Conservation (phyloP, 306 rosid genomes). For the Pachyrhizus erosus region DNA sequence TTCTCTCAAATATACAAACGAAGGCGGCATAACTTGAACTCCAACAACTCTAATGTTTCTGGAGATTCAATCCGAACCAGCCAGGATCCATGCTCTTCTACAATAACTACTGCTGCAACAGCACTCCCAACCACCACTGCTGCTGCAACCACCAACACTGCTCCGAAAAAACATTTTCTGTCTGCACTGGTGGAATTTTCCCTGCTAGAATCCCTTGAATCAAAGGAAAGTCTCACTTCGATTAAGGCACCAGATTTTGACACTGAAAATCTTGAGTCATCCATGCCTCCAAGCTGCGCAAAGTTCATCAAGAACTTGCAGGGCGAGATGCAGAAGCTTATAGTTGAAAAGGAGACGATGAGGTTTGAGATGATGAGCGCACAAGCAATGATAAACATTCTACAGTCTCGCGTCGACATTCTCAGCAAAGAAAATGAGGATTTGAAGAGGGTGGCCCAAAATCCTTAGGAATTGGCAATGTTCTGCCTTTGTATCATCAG, state of each 20-base stretch:
- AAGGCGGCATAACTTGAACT: constrained; percentile 62
- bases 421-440: constrained; percentile 75
- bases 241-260: constrained; percentile 56
- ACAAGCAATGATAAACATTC: constrained; percentile 83
- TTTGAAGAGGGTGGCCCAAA: constrained; percentile 54
- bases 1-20: constrained; percentile 76
- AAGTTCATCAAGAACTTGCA: constrained; percentile 77
- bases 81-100: constrained; percentile 80
- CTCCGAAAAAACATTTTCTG: constrained; percentile 71
- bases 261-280: constrained; percentile 48
- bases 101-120: constrained; percentile 70
- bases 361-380: constrained; percentile 91
- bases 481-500: constrained; percentile 39
- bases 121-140: constrained; percentile 43
- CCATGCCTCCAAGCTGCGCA: constrained; percentile 71
- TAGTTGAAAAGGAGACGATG: constrained; percentile 78
- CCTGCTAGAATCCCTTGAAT: constrained; percentile 78
- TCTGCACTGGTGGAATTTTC: constrained; percentile 93
- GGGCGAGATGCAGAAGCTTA: constrained; percentile 66
- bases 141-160: constrained; percentile 41
- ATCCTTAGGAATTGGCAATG: constrained; percentile 32
- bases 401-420: constrained; percentile 70
- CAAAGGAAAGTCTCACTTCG: constrained; percentile 52
- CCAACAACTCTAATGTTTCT: constrained; percentile 64
- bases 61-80: constrained; percentile 64